Evolutionary conservation across 371 early-diverging fungal species (phyloP).

Genomic region (Circinella minor): DNA sequence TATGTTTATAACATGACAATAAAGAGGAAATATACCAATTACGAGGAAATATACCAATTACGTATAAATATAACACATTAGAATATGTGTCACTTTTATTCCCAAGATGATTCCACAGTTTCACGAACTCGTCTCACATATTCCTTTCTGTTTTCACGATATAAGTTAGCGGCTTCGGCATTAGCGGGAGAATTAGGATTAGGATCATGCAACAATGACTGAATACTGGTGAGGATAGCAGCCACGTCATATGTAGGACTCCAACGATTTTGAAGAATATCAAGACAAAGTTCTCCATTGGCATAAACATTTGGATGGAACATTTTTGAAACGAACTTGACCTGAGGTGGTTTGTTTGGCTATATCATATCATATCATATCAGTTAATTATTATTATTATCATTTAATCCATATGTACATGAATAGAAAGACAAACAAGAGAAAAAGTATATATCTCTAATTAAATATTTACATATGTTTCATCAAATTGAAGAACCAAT

Average conservation of each 20-base stretch:
- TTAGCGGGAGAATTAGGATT: constrained; percentile 99
- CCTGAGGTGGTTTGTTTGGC: constrained; percentile 98
- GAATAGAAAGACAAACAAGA: too few species aligned
- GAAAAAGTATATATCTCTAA: too few species aligned
- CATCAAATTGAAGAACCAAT: constrained; percentile 94
- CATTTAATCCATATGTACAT: too few species aligned
- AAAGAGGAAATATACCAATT: too few species aligned
- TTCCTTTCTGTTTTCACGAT: constrained; percentile 91
- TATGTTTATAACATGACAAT: too few species aligned
- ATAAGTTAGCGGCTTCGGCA: constrained; percentile 96
- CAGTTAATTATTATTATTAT: not conserved
- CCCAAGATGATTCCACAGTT: constrained; percentile 95
- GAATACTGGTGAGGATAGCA: constrained; percentile 96
- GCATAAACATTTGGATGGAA: constrained; percentile 99
- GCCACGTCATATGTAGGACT: constrained; percentile 97
- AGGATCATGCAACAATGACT: constrained; percentile 98
- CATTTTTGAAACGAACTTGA: constrained; percentile 97
- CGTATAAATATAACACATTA: too few species aligned
- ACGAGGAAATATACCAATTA: too few species aligned
- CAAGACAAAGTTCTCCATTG: constrained; percentile 98
- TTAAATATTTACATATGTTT: constrained; percentile 76
- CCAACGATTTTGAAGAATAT: constrained; percentile 99
- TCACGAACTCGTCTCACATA: constrained; percentile 94
- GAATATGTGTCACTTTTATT: constrained; percentile 27
- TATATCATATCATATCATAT: constrained; percentile 7